Evolutionary conservation across 257 asterid genomes (phyloP), one percentile per base, ranked within the genome.

Genomic region (Gentiana macrophylla): DNA sequence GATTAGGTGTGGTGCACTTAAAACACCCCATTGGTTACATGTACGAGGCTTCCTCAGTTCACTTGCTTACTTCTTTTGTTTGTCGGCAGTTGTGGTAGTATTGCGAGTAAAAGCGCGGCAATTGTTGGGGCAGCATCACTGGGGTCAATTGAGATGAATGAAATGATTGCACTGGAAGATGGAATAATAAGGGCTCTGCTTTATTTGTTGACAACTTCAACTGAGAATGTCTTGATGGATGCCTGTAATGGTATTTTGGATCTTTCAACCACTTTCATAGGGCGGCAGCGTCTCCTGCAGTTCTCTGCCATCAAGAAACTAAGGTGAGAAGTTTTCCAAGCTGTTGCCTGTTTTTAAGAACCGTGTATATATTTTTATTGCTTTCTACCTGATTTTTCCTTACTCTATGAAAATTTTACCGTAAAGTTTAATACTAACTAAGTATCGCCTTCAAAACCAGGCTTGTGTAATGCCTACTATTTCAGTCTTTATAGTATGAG

Each of bases 161-260:
- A 38, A 38, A 38, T 38, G 44, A 38, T 38, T 67, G 78, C 84
- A 45, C 32, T 51, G 52, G 94, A 84, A 47, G 80, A 65, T 37
- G 84, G 71, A 52, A 74, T 69, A 38, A 70, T 85, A 55, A 73
- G 64, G 70, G 78, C 79, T 52, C 65, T 88, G 73, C 62, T 88
- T 65, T 65, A 73, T 41, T 68, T 77, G 62, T 56, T 80, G 15
- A 52, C 58, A 47, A 74, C 75, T 56, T 66, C 75, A 36, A 57
- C 62, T 33, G 65, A 64, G 72, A 62, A 66, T 56, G 76, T 69
- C 38, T 72, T 77, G 45, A 47, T 67, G 64, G 94, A 80, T 66
- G 84, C 90, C 50, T 88, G 94, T 72, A 82, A 76, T 70, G 82
- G 88, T 12, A 57, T 70, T 32, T 64, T 88, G 86, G 96, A 88